A percentile compares a stretch with the other conserved stretches of the same genome.
Evolutionary conservation across 805 yeast genomes (phyloP).

Genomic region (Saccharomycopsis lassenensis): DNA sequence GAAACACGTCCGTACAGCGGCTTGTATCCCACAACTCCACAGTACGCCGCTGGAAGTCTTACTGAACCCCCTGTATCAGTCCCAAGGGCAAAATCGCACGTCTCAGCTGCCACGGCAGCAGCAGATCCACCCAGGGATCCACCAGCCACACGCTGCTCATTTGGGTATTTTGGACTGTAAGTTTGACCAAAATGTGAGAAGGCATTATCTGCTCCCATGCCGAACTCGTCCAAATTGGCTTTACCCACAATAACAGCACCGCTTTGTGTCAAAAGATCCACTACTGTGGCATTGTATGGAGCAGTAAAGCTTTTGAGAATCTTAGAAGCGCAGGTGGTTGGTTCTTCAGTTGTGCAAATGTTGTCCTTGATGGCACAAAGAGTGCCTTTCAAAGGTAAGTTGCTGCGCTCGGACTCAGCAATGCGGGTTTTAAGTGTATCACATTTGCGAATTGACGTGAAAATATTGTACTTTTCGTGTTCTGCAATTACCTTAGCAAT

Average conservation of each 20-base stretch:
- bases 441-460: conserved; percentile 29
- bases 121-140: conserved; percentile 98
- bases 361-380: conserved; percentile 66
- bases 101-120: conserved; percentile 69
- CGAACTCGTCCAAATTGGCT: conserved; percentile 92
- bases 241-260: conserved; percentile 59
- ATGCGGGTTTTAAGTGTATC: conserved; percentile 14
- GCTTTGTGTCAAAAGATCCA: conserved; percentile 35
- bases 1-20: conserved; percentile 91
- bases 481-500: background rate
- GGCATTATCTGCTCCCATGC: conserved; percentile 79
- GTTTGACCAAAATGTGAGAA: conserved; percentile 49
- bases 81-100: conserved; percentile 72
- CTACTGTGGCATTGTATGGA: conserved; percentile 78
- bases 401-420: conserved; percentile 6
- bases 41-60: conserved; percentile 81
- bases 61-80: conserved; percentile 98
- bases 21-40: conserved; percentile 78
- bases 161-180: conserved; percentile 37
- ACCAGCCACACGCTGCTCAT: conserved; percentile 45
- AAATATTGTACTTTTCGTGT: conserved; percentile 27
- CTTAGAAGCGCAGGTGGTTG: conserved; percentile 73
- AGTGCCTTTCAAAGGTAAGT: conserved; percentile 23
- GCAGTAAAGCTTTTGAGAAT: conserved; percentile 50
- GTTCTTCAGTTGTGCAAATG: conserved; percentile 50